phyloP scores from a whole-genome alignment of 2,329 filamentous ascomycete genomes.

The Ceratocystis ficicola region DNA sequence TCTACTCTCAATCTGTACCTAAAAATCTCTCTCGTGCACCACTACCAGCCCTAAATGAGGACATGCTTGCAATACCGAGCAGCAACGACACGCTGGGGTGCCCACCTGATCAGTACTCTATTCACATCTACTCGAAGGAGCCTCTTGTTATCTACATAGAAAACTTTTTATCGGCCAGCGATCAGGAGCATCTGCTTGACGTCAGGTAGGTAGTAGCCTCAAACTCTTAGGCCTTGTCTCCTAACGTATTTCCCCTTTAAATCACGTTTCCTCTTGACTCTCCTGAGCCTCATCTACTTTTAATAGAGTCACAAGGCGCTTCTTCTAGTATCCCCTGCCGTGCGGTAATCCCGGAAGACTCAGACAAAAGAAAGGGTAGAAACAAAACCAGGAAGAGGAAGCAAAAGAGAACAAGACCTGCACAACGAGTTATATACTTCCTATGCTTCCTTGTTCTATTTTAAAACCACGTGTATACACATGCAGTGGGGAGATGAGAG shows the following conservation, averaged over 20 bases:
- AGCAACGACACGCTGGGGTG: conserved; percentile 32
- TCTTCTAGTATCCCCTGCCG: neutral
- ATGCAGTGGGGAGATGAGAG: too few species aligned
- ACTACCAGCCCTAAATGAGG: conserved; percentile 39
- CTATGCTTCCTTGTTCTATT: neutral
- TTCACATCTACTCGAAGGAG: conserved; percentile 31
- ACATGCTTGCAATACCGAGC: conserved; percentile 38
- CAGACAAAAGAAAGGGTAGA: neutral
- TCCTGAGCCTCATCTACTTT: neutral
- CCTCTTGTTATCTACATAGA: conserved; percentile 40
- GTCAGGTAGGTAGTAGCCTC: conserved; percentile 31
- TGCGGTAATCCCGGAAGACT: neutral
- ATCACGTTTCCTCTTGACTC: neutral
- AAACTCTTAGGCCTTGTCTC: neutral
- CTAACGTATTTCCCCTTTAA: neutral
- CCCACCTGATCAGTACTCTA: conserved; percentile 33
- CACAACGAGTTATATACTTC: neutral
- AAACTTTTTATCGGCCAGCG: conserved; percentile 35
- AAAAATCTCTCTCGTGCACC: conserved; percentile 31
- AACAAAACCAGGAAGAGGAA: neutral
- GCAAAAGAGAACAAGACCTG: too few species aligned
- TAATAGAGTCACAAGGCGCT: neutral
- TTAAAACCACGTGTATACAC: neutral
- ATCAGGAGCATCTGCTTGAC: conserved; percentile 33
- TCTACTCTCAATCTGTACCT: conserved; percentile 36